Evolutionary conservation across 1,284 basidiomycete genomes (phyloP).

Genomic region (Microstroma glucosiphilum): DNA sequence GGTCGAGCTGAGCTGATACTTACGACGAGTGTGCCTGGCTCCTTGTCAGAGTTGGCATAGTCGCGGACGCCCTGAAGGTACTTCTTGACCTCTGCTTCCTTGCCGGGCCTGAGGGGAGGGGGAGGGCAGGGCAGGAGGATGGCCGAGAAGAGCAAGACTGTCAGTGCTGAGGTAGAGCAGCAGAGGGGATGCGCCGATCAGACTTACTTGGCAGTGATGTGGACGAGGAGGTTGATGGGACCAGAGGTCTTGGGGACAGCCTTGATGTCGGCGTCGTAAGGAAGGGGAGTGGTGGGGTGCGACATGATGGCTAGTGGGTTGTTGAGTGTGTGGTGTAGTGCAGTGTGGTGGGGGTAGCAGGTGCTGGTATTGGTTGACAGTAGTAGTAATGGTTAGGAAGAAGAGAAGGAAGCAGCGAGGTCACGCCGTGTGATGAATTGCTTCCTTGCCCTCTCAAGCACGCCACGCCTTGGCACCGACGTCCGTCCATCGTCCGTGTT

Average conservation of each 20-base stretch:
- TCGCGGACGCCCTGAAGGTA: background rate
- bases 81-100: slow-evolving; percentile 1
- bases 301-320: background rate
- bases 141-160: background rate
- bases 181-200: no score
- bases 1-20: background rate
- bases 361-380: background rate
- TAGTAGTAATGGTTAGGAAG: background rate
- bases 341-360: background rate
- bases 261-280: slow-evolving; percentile 1
- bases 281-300: background rate
- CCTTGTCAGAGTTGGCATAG: background rate
- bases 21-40: background rate
- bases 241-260: slow-evolving; percentile 2
- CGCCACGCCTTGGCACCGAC: no score
- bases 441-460: no score
- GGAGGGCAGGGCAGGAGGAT: background rate
- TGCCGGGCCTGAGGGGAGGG: background rate
- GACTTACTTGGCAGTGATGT: slow-evolving; percentile 4
- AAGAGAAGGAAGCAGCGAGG: background rate
- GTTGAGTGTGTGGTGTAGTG: background rate
- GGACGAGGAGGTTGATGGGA: slow-evolving; percentile 3
- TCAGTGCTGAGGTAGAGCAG: background rate
- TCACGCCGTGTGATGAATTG: no score
- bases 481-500: no score